Conservation (phyloP, 2,329 filamentous ascomycete species). For the Lecanosticta acicola region DNA sequence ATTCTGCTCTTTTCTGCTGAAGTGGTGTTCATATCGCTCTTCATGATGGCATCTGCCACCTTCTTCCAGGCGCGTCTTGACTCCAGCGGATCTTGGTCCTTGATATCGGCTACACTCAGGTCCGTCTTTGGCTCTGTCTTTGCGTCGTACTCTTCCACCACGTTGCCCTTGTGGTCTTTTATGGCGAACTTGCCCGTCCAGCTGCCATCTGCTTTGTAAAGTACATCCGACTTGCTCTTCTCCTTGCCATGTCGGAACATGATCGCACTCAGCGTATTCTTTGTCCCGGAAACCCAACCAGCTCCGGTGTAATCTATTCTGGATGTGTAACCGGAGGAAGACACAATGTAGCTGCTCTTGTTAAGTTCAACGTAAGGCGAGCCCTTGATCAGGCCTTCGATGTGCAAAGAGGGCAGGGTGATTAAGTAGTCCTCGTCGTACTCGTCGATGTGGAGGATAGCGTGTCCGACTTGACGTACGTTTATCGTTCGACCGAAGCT, state of each 20-base stretch:
- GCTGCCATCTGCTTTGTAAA: conserved; percentile 80
- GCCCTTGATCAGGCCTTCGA: conserved; percentile 83
- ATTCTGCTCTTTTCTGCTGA: conserved; percentile 78
- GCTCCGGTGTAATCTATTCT: conserved; percentile 91
- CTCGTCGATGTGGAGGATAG: conserved; percentile 67
- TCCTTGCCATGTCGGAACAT: conserved; percentile 66
- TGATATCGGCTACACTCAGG: conserved; percentile 64
- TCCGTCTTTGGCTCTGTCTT: conserved; percentile 53
- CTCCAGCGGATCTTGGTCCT: conserved; percentile 80
- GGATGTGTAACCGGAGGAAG: conserved; percentile 77
- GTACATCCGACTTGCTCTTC: conserved; percentile 53
- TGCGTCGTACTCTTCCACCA: conserved; percentile 44
- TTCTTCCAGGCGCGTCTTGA: conserved; percentile 81
- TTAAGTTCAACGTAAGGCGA: conserved; percentile 89
- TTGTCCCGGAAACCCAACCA: conserved; percentile 92
- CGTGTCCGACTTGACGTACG: conserved; percentile 74
- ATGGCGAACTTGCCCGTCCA: conserved; percentile 83
- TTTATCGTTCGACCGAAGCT: conserved; percentile 91
- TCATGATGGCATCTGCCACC: conserved; percentile 73
- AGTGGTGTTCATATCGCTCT: conserved; percentile 77
- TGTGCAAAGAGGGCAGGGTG: conserved; percentile 83
- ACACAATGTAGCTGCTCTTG: conserved; percentile 75
- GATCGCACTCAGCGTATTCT: conserved; percentile 77
- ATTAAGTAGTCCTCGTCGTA: conserved; percentile 75
- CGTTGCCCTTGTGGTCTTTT: conserved; percentile 55